These are phyloP conservation scores for Aaosphaeria pasadenensis DNA, from an alignment of 2,329 filamentous ascomycete genomes.

Conservation along the genomic window DNA sequence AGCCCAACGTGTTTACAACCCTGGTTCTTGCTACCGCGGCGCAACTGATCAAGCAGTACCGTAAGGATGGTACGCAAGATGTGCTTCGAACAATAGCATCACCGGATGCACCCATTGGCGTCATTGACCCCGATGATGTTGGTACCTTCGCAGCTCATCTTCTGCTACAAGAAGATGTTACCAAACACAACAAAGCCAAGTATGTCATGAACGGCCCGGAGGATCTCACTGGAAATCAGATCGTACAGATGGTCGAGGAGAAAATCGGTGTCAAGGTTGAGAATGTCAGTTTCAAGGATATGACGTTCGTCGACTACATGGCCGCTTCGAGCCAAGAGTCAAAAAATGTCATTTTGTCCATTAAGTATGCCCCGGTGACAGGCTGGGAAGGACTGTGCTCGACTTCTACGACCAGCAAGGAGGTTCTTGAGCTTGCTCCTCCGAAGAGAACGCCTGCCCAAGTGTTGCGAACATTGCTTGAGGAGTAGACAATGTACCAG, in stretches of 20 bases:
- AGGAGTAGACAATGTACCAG: not conserved
- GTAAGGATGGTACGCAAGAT: constrained; percentile 4
- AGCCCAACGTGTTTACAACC: constrained; percentile 10
- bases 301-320: constrained; percentile 8
- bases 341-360: constrained; percentile 9
- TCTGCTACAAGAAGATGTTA: constrained; percentile 6
- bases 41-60: constrained; percentile 5
- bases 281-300: constrained; percentile 10
- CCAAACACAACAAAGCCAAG: constrained; percentile 9
- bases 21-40: constrained; percentile 3
- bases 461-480: constrained; percentile 2
- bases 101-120: constrained; percentile 3
- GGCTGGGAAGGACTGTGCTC: constrained; percentile 9
- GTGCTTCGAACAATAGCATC: constrained; percentile 2
- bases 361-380: constrained; percentile 4
- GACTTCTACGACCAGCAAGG: constrained; percentile 12
- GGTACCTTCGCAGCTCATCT: constrained; percentile 11
- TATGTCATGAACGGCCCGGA: constrained; percentile 14
- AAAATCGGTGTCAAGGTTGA: constrained; percentile 9
- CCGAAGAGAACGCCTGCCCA: constrained; percentile 6
- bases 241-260: constrained; percentile 13
- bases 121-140: constrained; percentile 15
- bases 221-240: constrained; percentile 9
- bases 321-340: constrained; percentile 6
- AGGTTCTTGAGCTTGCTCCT: constrained; percentile 10